These are phyloP conservation scores for Metschnikowia lachancei DNA, from an alignment of 805 yeast genomes.

Conservation along the genomic window DNA sequence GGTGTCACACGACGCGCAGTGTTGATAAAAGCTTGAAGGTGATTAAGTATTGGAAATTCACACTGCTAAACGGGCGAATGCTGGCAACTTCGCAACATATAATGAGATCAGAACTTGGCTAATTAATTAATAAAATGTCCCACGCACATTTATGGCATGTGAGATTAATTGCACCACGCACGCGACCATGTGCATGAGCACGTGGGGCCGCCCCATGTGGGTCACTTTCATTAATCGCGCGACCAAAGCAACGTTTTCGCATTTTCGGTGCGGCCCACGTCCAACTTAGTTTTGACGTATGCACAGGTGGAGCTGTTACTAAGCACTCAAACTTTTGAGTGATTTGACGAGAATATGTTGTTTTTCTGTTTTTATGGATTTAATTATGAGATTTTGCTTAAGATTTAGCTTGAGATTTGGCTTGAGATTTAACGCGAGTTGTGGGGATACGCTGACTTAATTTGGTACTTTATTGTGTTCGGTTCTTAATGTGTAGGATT, in stretches of 20 bases:
- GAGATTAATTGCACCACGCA: conserved; percentile 7
- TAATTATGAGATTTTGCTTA: too few relatives aligned
- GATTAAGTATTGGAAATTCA: neutral
- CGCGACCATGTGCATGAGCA: conserved; percentile 7
- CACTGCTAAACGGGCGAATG: neutral
- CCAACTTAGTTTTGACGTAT: too few relatives aligned
- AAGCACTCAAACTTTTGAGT: too few relatives aligned
- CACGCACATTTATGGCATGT: neutral
- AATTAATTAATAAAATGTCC: neutral
- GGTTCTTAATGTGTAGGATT: too few relatives aligned
- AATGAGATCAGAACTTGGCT: neutral
- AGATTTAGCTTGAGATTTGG: too few relatives aligned
- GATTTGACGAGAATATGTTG: too few relatives aligned
- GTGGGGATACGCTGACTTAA: too few relatives aligned
- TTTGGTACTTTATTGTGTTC: too few relatives aligned
- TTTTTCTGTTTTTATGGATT: too few relatives aligned
- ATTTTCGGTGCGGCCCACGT: too few relatives aligned
- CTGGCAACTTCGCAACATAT: neutral
- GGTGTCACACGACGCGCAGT: conserved; percentile 7
- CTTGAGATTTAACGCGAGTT: too few relatives aligned
- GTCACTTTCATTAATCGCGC: conserved; percentile 1
- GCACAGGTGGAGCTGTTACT: too few relatives aligned
- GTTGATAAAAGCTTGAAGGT: neutral
- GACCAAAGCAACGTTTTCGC: neutral
- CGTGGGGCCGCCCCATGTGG: conserved; percentile 11